Conservation (phyloP, 2,329 filamentous ascomycete species). For the Penicillium brevicompactum region DNA sequence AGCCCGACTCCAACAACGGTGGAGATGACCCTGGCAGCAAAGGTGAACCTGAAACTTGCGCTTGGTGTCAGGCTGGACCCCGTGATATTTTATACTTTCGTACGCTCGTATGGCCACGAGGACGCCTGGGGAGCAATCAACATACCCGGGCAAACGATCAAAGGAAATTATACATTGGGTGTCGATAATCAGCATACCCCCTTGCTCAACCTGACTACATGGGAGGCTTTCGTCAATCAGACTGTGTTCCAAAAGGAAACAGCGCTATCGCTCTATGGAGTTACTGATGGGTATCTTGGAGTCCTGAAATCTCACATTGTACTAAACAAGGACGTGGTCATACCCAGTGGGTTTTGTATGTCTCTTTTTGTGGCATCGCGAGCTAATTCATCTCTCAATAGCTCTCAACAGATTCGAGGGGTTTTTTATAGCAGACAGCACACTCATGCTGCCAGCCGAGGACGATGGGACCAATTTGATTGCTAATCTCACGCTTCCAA, state of each 20-base stretch:
- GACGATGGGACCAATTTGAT: conserved; percentile 25
- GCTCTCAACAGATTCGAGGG: conserved; percentile 23
- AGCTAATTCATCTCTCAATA: conserved; percentile 5
- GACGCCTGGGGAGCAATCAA: conserved; percentile 19
- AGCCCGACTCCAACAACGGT: conserved; percentile 23
- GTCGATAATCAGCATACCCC: conserved; percentile 13
- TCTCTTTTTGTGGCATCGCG: neutral
- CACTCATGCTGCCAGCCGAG: conserved; percentile 20
- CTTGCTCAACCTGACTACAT: conserved; percentile 18
- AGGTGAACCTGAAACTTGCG: conserved; percentile 20
- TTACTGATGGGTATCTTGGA: conserved; percentile 19
- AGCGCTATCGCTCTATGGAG: conserved; percentile 13
- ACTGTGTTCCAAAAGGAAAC: conserved; percentile 18
- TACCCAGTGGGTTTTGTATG: conserved; percentile 11
- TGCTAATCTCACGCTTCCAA: conserved; percentile 24
- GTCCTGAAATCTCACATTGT: conserved; percentile 23
- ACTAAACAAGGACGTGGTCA: conserved; percentile 19
- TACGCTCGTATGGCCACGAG: conserved; percentile 14
- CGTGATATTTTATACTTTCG: conserved; percentile 17
- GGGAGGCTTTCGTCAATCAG: conserved; percentile 19
- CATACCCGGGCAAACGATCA: conserved; percentile 22
- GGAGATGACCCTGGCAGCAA: conserved; percentile 21
- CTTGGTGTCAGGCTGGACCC: conserved; percentile 22
- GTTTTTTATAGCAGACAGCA: conserved; percentile 21
- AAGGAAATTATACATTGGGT: conserved; percentile 22